Base-by-base conservation (phyloP, 176 grass and related monocot species). In the Zoysia pacifica region DNA sequence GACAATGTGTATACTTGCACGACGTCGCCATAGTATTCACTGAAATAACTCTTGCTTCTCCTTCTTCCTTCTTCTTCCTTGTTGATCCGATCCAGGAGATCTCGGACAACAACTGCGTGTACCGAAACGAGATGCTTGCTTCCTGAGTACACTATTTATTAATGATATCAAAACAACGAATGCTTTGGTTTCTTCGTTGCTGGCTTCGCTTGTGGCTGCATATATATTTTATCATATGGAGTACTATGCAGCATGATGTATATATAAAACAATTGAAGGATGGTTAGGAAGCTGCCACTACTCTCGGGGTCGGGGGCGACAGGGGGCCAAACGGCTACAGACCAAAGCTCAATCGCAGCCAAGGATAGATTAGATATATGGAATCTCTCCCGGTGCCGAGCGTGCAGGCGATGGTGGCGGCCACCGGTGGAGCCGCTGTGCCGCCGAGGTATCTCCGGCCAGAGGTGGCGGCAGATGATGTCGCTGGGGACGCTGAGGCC, bases 31-130 rank as follows among this genome's bases (percentile, higher is more conserved):
- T 58, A 19, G n/a, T 58, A 58, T 58, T n/a, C 55, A 58, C 36
- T 35, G 8, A 62, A 62, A 28, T 9, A 62, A 35, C 1, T 11
- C 18, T 55, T 55, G 55, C 9, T 62, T 36, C 20, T 19, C 28
- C 28, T 28, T 28, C 28, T 28, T 28, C 28, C 3, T 53, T 19
- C 18, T 58, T n/a, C 18, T 58, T 61, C 58, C 58, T 61, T 35
- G 8, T 11, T 72, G 41, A 13, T 35, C 11, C 5, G 4, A 62
- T 62, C 59, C 59, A 62, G 59, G 59, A 93, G 86, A 65, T 91
- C 2, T 65, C 91, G 18, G 82, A 81, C n/a, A 78, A 79, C 63
- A 80, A 77, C 50, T 86, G 82, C 7, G 85, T 94, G 7, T 94
- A 88, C n/a, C 85, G 85, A 48, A 78, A 91, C 2, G 88, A 86